Evolutionary conservation across 306 rosid species (phyloP).

Genomic region (Prunus mongolica): DNA sequence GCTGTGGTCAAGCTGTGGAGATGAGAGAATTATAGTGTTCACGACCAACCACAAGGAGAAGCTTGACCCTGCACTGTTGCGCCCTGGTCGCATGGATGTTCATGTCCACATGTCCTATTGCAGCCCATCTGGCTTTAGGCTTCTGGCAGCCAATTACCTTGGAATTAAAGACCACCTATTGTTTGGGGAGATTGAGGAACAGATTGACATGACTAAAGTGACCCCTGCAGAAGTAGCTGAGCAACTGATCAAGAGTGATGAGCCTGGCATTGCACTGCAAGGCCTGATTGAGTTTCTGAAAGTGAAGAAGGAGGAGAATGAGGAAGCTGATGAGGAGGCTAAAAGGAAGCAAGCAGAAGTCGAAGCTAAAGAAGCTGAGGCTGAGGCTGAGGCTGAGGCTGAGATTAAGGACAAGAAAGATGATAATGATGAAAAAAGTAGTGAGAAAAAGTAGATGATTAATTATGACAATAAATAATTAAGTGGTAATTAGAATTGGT

Average conservation of each 20-base stretch:
- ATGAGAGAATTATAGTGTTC: constrained; percentile 47
- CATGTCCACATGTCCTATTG: constrained; percentile 52
- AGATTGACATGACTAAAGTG: constrained; percentile 11
- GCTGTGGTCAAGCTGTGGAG: constrained; percentile 50
- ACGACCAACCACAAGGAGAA: constrained; percentile 49
- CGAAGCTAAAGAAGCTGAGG: background rate
- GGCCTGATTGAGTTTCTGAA: constrained; percentile 28
- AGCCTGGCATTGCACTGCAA: constrained; percentile 4
- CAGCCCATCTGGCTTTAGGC: constrained; percentile 34
- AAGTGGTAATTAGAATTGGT: background rate
- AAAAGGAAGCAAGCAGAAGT: constrained; percentile 13
- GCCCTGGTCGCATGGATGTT: constrained; percentile 54
- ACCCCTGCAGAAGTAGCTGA: constrained; percentile 46
- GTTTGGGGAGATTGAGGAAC: constrained; percentile 25
- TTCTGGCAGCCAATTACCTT: constrained; percentile 32
- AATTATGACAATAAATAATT: background rate
- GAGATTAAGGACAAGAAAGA: background rate
- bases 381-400: background rate
- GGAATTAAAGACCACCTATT: constrained; percentile 30
- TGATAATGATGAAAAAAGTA: background rate
- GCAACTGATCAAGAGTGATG: constrained; percentile 25
- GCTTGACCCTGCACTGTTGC: constrained; percentile 40
- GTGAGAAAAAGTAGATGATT: background rate
- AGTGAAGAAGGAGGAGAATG: constrained; percentile 19
- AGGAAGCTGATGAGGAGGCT: constrained; percentile 18